Base-by-base conservation (phyloP, 768 basidiomycete genomes). In the Tephrocybe sp. region DNA sequence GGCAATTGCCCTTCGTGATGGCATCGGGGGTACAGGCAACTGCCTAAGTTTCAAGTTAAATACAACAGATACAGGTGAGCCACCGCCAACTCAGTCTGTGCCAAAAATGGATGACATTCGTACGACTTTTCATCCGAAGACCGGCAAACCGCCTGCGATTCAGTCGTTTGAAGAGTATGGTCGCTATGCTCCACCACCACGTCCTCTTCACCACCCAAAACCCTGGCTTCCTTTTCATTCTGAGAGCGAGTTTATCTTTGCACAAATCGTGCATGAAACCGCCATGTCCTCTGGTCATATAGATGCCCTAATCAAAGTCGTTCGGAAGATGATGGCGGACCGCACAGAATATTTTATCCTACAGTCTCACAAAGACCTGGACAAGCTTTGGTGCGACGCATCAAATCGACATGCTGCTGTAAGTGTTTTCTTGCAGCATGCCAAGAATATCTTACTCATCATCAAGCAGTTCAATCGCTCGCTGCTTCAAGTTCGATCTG, bases 171-270 rank as follows among this genome's bases (percentile, higher is more conserved):
- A 41, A 24, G 42, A 46, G 0, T 50, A 47, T 34, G 47, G 42
- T 19, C n/a, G 12, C 7, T 8, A 33, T 10, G 16, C 3, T 8
- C 1, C 33, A 12, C 13, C 39, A 45, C 27, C 27, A 10, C n/a
- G 24, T 10, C 39, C 15, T 16, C 25, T 25, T 3, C 11, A 10
- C 18, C 24, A 49, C n/a, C 15, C 13, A 16, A 30, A 54, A 30
- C 69, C 64, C 0, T 73, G 67, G 65, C 18, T 39, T 1, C 68
- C 69, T 4, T 70, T 69, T 33, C 38, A 22, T 5, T 58, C 61
- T 1, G 46, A 53, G 1, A 22, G 56, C 3, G 62, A 71, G 42
- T 70, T 69, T 50, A 57, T 65, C 21, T 56, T 71, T 34, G 62
- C 62, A 0, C 61, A 67, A 45, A 23, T 68, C 24, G 44, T 50